Conservation (phyloP, 78 protist species). For the Planoprotostelium fungivorum region DNA sequence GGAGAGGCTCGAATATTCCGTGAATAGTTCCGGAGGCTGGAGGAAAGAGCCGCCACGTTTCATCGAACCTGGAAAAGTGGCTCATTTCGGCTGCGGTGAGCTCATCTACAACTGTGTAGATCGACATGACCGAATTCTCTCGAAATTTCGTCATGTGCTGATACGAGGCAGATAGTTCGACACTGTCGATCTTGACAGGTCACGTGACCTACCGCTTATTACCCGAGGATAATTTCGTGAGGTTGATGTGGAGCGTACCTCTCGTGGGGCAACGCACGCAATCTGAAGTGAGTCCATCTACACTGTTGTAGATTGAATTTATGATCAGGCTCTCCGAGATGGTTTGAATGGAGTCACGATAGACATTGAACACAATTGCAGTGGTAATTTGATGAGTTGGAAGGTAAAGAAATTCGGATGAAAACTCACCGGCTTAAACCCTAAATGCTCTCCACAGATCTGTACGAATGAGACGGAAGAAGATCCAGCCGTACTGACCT, state of each 20-base stretch:
- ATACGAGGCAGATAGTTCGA: not conserved
- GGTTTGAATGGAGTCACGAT: not conserved
- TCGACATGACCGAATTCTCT: too few relatives aligned
- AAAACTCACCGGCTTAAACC: too few relatives aligned
- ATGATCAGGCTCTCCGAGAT: not conserved
- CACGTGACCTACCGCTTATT: not conserved
- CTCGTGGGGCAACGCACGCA: not conserved
- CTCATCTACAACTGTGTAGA: not conserved
- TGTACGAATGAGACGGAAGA: too few relatives aligned
- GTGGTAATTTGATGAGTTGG: too few relatives aligned
- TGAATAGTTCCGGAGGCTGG: not conserved
- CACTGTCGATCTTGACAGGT: not conserved
- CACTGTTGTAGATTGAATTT: not conserved
- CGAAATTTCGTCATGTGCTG: not conserved
- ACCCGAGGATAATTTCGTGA: not conserved
- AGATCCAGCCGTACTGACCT: too few relatives aligned
- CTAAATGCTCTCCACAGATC: too few relatives aligned
- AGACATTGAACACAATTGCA: not conserved
- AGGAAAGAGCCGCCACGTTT: not conserved
- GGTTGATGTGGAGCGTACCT: not conserved
- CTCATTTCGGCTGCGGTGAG: not conserved
- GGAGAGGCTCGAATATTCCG: not conserved
- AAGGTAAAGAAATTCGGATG: too few relatives aligned
- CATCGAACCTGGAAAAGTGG: not conserved
- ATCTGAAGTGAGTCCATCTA: not conserved